These are phyloP conservation scores for Sarocladium kiliense DNA, from an alignment of 2,329 filamentous ascomycete genomes.

Conservation along the genomic window DNA sequence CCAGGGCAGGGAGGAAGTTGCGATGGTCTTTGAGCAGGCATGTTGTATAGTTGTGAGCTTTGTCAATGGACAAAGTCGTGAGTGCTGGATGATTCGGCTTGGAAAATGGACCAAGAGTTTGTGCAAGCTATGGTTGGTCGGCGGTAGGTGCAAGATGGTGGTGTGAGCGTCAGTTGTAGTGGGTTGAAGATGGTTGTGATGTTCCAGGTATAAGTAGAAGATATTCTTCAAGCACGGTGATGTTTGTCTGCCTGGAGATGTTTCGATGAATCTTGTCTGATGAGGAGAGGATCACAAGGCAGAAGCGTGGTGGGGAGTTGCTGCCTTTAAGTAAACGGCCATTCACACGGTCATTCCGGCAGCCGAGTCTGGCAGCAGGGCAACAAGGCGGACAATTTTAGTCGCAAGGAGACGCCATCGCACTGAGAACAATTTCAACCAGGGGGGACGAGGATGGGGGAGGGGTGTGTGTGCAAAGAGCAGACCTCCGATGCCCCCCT, in stretches of 20 bases:
- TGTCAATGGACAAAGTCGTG: slow-evolving; percentile 14
- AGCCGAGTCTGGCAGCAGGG: slow-evolving; percentile 7
- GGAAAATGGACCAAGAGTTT: no score
- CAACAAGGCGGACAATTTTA: slow-evolving; percentile 5
- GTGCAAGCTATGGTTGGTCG: not conserved
- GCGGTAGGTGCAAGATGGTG: not conserved
- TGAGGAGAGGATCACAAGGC: slow-evolving; percentile 2
- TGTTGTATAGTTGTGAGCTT: slow-evolving; percentile 20
- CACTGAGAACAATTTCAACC: slow-evolving; percentile 5
- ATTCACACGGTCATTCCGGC: not conserved
- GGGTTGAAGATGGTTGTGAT: not conserved
- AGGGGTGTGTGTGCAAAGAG: not conserved
- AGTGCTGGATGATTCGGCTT: no score
- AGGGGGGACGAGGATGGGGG: not conserved
- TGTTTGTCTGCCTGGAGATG: not conserved
- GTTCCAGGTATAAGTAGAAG: not conserved
- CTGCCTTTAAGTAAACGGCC: slow-evolving; percentile 8
- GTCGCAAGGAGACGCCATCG: not conserved
- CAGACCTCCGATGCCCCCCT: not conserved
- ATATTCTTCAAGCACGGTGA: not conserved
- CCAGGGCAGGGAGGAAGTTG: slow-evolving; percentile 64
- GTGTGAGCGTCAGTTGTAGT: not conserved
- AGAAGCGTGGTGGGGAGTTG: slow-evolving; percentile 1
- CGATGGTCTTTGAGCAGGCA: slow-evolving; percentile 58
- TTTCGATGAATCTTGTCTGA: not conserved